A percentile compares a stretch with the other conserved stretches of the same genome.
These are phyloP conservation scores for Solanum chilense DNA, from an alignment of 257 asterid species.

Conservation along the genomic window DNA sequence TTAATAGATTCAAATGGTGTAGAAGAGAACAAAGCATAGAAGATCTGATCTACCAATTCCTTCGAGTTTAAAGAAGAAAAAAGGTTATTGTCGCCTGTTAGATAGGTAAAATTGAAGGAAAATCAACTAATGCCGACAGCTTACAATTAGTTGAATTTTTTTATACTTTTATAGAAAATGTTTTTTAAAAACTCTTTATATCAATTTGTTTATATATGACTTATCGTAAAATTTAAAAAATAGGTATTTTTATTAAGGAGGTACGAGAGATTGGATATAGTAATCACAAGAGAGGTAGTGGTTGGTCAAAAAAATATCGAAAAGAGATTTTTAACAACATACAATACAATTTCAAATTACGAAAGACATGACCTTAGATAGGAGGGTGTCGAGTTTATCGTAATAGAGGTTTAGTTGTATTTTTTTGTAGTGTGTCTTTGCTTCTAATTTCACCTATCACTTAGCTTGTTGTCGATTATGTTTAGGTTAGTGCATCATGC, in stretches of 20 bases:
- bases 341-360: too few species aligned
- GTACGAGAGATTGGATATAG: not conserved
- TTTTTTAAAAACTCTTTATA: not conserved
- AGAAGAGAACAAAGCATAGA: not conserved
- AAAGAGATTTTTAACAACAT: too few species aligned
- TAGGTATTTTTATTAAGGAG: too few species aligned
- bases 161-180: not conserved
- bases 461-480: not conserved
- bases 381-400: not conserved
- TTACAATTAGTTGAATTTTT: not conserved
- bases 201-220: not conserved
- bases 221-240: too few species aligned
- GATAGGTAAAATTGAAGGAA: not conserved
- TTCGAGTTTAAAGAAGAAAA: not conserved
- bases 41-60: not conserved
- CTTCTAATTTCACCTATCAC: not conserved
- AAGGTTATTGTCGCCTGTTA: not conserved
- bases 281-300: not conserved
- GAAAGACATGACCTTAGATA: not conserved
- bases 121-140: not conserved
- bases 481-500: not conserved
- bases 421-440: not conserved
- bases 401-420: too few species aligned
- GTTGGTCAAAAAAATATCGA: rapidly evolving
- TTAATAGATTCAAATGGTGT: not conserved